A percentile compares a stretch with the other conserved stretches of the same genome.
Evolutionary conservation across 345 rosid species (phyloP).

Genomic region (Passiflora organensis): DNA sequence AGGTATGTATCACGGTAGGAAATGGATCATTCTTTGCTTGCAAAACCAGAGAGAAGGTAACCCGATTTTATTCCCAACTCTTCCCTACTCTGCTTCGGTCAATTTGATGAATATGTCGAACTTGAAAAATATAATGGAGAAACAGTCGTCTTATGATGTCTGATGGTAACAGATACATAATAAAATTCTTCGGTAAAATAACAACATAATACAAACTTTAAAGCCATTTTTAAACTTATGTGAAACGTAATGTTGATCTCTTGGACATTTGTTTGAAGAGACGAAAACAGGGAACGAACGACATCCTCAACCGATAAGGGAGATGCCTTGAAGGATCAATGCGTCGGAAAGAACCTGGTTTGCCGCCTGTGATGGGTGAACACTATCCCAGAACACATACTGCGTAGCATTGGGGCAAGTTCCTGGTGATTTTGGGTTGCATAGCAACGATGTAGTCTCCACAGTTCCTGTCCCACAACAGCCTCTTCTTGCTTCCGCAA

Average conservation of each 20-base stretch:
- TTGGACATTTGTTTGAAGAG: background rate
- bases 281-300: background rate
- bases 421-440: constrained; percentile 67
- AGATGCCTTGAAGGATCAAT: constrained; percentile 54
- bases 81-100: no score
- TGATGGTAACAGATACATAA: no score
- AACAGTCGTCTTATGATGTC: no score
- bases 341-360: constrained; percentile 73
- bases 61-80: no score
- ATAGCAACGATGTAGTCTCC: constrained; percentile 66
- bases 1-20: no score
- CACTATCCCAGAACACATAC: constrained; percentile 90
- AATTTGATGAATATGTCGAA: no score
- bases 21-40: no score
- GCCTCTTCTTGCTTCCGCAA: constrained; percentile 72
- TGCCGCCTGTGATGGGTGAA: constrained; percentile 91
- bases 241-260: background rate
- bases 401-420: constrained; percentile 79
- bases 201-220: no score
- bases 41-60: no score
- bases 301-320: constrained; percentile 37
- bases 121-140: no score
- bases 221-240: no score
- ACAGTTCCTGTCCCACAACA: constrained; percentile 87
- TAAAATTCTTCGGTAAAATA: no score